These are phyloP conservation scores for Scenedesmus sp. DNA, from an alignment of 163 green algal species.

Conservation along the genomic window DNA sequence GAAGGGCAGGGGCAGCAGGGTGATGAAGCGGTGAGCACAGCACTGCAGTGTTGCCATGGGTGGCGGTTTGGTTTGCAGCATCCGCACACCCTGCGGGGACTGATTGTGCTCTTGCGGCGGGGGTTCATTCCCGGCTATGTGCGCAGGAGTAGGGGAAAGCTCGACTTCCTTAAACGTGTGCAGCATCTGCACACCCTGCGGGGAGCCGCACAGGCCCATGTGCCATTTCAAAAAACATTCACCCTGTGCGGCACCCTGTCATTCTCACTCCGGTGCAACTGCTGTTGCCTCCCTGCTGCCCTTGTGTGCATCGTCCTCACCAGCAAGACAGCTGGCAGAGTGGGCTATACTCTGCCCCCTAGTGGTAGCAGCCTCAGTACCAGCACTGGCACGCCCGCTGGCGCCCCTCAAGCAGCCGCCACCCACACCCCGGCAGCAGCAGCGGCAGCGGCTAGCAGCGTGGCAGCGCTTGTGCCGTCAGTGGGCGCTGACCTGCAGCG, in stretches of 20 bases:
- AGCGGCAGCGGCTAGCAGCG: background rate
- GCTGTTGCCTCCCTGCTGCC: background rate
- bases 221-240: too few relatives aligned
- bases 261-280: background rate
- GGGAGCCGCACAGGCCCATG: too few relatives aligned
- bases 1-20: background rate
- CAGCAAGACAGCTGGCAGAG: background rate
- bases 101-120: background rate
- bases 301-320: background rate
- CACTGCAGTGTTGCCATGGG: background rate
- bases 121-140: too few relatives aligned
- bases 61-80: background rate
- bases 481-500: background rate
- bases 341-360: background rate
- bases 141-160: too few relatives aligned
- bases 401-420: background rate
- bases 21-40: background rate
- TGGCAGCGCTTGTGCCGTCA: background rate
- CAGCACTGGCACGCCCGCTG: too few relatives aligned
- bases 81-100: background rate
- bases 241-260: too few relatives aligned
- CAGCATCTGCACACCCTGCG: too few relatives aligned
- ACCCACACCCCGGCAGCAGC: constrained; percentile 6
- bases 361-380: background rate
- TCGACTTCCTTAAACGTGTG: too few relatives aligned